Percentiles rank a stretch among this genome's conserved stretches.
phyloP scores from a whole-genome alignment of 2,329 filamentous ascomycete species.

The Gliomastix tumulicola region DNA sequence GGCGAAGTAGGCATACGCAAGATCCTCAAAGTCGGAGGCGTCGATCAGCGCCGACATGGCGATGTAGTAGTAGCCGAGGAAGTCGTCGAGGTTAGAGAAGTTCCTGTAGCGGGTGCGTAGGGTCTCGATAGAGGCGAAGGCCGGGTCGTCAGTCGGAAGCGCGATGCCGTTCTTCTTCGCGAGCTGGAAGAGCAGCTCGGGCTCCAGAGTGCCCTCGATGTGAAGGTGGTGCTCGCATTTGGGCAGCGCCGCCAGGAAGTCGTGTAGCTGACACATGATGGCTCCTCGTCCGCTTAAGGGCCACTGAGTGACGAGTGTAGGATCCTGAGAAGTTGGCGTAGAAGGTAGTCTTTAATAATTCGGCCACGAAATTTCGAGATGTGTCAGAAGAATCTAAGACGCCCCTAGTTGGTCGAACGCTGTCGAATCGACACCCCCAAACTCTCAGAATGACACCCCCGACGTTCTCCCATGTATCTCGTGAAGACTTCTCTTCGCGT shows the following conservation, averaged over 20 bases:
- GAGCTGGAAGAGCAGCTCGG: conserved; percentile 60
- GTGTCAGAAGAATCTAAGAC: too few species aligned
- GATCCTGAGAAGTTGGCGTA: too few species aligned
- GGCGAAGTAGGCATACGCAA: conserved; percentile 64
- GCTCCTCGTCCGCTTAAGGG: too few species aligned
- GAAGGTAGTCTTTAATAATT: too few species aligned
- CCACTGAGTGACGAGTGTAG: too few species aligned
- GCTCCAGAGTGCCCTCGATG: conserved; percentile 66
- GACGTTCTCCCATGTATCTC: too few species aligned
- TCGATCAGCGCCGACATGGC: background rate
- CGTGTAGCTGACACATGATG: too few species aligned
- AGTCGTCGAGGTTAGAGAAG: background rate
- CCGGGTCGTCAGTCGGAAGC: conserved; percentile 41
- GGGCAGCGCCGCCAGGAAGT: conserved; percentile 56
- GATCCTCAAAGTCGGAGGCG: conserved; percentile 55
- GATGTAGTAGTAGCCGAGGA: conserved; percentile 1
- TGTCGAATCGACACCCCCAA: too few species aligned
- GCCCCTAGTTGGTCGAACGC: too few species aligned
- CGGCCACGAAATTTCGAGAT: too few species aligned
- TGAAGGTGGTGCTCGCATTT: conserved; percentile 80
- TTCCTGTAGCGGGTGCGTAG: conserved; percentile 3
- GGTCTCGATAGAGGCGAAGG: background rate
- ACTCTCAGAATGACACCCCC: too few species aligned
- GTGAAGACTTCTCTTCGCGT: too few species aligned
- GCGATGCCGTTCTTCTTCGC: conserved; percentile 56